Evolutionary conservation across 495 filamentous ascomycete genomes (phyloP).

Genomic region (Neurospora sp.): DNA sequence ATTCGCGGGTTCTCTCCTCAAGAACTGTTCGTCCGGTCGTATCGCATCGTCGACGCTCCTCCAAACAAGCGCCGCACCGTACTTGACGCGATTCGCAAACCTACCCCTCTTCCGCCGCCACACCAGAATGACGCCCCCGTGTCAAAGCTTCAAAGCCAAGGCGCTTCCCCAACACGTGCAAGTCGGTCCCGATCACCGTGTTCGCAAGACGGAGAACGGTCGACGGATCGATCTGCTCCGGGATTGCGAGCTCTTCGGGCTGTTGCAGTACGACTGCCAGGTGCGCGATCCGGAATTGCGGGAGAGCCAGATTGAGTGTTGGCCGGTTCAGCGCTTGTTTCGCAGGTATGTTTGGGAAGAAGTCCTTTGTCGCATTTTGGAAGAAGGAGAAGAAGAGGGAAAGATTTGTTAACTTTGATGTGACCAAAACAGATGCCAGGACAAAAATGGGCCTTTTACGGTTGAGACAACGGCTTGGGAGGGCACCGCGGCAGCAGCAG

Average conservation of each 20-base stretch:
- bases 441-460: conserved; percentile 50
- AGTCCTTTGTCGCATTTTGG: not conserved
- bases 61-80: not conserved
- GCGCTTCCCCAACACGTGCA: conserved; percentile 44
- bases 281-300: conserved; percentile 42
- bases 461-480: conserved; percentile 84
- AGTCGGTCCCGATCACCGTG: conserved; percentile 30
- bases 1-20: not conserved
- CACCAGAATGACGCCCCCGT: conserved; percentile 49
- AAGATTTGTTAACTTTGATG: not conserved
- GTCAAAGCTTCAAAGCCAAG: conserved; percentile 44
- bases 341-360: conserved; percentile 49
- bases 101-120: not conserved
- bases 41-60: not conserved
- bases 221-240: conserved; percentile 46
- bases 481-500: conserved; percentile 12
- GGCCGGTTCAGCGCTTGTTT: conserved; percentile 68
- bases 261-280: conserved; percentile 77
- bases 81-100: not conserved
- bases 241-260: conserved; percentile 58
- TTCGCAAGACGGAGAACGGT: conserved; percentile 39
- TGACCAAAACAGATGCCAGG: conserved; percentile 50
- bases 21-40: not conserved
- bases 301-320: conserved; percentile 54
- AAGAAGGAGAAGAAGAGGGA: not conserved